Evolutionary conservation across 129 eudicot species (phyloP).

Genomic region (Arctium lappa): DNA sequence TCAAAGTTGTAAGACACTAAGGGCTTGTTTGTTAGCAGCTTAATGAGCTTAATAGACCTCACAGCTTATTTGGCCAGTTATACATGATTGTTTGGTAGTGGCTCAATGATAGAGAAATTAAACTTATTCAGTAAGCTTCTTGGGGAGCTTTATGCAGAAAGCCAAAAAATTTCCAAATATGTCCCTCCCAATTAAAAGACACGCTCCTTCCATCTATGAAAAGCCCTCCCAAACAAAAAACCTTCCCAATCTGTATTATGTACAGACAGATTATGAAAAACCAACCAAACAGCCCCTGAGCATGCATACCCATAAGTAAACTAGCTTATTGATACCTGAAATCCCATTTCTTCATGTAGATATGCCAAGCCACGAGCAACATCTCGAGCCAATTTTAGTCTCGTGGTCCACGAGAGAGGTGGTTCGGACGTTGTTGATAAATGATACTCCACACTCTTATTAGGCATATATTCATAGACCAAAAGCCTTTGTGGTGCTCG

Average conservation of each 20-base stretch:
- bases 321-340: slow-evolving; percentile 43
- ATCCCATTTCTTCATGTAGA: slow-evolving; percentile 81
- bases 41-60: background rate
- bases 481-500: slow-evolving; percentile 60
- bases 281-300: too few species aligned
- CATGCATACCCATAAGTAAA: slow-evolving; percentile 13
- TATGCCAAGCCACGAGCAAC: slow-evolving; percentile 86
- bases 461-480: slow-evolving; percentile 42
- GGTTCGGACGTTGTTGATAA: slow-evolving; percentile 45
- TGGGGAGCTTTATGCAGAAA: background rate
- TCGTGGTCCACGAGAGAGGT: slow-evolving; percentile 71
- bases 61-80: background rate
- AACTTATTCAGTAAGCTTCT: too few species aligned
- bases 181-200: too few species aligned
- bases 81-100: too few species aligned
- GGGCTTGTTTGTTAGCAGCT: background rate
- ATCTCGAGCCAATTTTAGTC: slow-evolving; percentile 81
- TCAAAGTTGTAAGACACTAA: background rate
- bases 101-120: too few species aligned
- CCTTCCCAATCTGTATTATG: too few species aligned
- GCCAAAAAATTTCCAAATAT: background rate
- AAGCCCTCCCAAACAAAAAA: too few species aligned
- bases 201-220: background rate
- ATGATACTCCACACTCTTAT: slow-evolving; percentile 38
- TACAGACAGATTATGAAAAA: too few species aligned